Base-by-base conservation (phyloP, 495 filamentous ascomycete genomes). In the Astrothelium macrocarpum region DNA sequence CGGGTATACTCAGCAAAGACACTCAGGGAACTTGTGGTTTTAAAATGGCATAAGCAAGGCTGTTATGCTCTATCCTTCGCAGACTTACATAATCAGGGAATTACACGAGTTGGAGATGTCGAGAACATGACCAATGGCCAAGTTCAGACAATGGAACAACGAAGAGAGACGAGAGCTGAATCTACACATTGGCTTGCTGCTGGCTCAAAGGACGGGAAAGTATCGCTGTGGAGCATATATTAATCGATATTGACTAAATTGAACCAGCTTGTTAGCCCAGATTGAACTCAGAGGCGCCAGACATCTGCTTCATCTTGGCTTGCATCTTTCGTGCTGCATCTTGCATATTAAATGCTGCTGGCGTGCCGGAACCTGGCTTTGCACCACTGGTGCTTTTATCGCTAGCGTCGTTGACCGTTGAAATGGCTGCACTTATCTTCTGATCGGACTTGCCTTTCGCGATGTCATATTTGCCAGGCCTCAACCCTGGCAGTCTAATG, bases 191-290 rank as follows among this genome's bases (percentile, higher is more conserved):
- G 94, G 94, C 71, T 97, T 58, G 94, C 87, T 9, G 90, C 84
- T 4, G 94, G 95, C 2, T 87, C 89, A 62, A 98, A 97, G 73
- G 94, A 98, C 76, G 95, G 93, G 32, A 97, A 94, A 71, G 87
- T 97, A 62, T 93, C 89, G 71, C 79, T 98, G 74, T 98, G 94
- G 94, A 91, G 94, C 78, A 89, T 95, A 66, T 98, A 88, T 79
- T 96, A 65, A 69, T 42, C 49, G 20, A n/a, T 7, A 56, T 39
- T 5, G 14, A 39, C 32, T n/a, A 7, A 25, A 39, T 26, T 1
- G 20, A 39, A 61, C 16, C 59, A 18, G 32, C 20, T 53, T 62
- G 32, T 80, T 70, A 96, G 3, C 90, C 91, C 70, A 96, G 82
- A 75, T 96, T 96, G 72, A 96, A 96, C 76, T 96, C 91, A 68